phyloP scores from a whole-genome alignment of 495 filamentous ascomycete genomes.

The Aspergillus sclerotiicarbonarius region DNA sequence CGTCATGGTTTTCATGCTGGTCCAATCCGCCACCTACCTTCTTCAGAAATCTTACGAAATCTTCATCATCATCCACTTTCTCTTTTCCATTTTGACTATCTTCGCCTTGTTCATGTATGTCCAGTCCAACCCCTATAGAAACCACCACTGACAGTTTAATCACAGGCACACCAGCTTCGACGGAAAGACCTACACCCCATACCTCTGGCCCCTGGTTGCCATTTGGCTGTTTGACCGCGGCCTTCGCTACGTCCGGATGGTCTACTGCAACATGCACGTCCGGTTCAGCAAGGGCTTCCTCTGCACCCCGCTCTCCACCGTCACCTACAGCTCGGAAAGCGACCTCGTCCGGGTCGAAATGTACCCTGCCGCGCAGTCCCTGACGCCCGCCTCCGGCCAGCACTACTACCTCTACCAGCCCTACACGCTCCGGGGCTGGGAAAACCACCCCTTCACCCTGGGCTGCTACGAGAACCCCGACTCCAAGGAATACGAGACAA shows the following conservation, averaged over 20 bases:
- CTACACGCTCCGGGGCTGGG: slow-evolving; percentile 35
- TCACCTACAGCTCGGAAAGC: slow-evolving; percentile 33
- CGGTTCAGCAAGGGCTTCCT: slow-evolving; percentile 5
- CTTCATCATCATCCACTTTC: slow-evolving; percentile 45
- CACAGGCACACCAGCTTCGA: slow-evolving; percentile 37
- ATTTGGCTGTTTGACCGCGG: slow-evolving; percentile 47
- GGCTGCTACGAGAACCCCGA: slow-evolving; percentile 21
- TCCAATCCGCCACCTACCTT: slow-evolving; percentile 35
- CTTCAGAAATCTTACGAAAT: slow-evolving; percentile 42
- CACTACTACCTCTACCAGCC: slow-evolving; percentile 48
- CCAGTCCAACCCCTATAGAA: not conserved
- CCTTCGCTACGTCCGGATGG: slow-evolving; percentile 34
- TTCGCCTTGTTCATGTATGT: slow-evolving; percentile 38
- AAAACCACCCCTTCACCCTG: slow-evolving; percentile 53
- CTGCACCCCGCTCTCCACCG: slow-evolving; percentile 20
- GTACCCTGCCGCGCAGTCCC: slow-evolving; percentile 19
- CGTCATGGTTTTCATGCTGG: slow-evolving; percentile 37
- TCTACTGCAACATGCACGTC: slow-evolving; percentile 34
- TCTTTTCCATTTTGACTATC: slow-evolving; percentile 37
- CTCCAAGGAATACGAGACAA: not conserved
- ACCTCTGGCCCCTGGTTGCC: slow-evolving; percentile 38
- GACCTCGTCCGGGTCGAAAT: slow-evolving; percentile 39
- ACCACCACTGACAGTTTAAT: not conserved
- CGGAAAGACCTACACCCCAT: slow-evolving; percentile 33
- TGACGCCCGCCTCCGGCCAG: slow-evolving; percentile 36